A percentile compares a stretch with the other conserved stretches of the same genome.
Evolutionary conservation across 805 yeast genomes (phyloP).

Genomic region (Candida railenensis): DNA sequence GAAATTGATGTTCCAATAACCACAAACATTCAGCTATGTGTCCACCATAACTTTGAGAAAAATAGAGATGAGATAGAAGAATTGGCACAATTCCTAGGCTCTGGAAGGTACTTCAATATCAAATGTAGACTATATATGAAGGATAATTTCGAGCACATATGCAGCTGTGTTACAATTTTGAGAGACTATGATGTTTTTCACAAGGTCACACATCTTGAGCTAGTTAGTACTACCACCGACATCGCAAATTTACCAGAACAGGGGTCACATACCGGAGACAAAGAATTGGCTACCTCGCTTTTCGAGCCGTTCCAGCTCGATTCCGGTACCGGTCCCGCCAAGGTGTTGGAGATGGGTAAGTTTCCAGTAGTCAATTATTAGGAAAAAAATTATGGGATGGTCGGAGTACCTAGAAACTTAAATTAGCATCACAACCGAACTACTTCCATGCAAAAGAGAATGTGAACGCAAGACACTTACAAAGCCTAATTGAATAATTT

Average conservation of each 20-base stretch:
- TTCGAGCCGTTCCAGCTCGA: background rate
- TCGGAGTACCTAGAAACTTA: too few relatives aligned
- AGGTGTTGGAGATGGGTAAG: background rate
- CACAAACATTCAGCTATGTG: slow-evolving; percentile 3
- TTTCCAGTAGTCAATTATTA: background rate
- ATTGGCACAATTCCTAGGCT: background rate
- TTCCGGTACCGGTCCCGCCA: background rate
- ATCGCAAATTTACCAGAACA: background rate
- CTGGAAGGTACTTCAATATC: background rate
- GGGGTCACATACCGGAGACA: background rate
- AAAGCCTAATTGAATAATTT: too few relatives aligned
- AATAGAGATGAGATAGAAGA: background rate
- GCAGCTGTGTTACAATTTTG: slow-evolving; percentile 2
- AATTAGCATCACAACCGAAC: too few relatives aligned
- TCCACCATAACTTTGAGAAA: slow-evolving; percentile 3
- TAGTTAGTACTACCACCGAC: background rate
- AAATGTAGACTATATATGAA: slow-evolving; percentile 2
- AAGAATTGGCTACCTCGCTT: background rate
- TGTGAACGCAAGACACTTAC: too few relatives aligned
- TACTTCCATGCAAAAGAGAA: background rate
- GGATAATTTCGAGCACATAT: slow-evolving; percentile 1
- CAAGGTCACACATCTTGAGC: background rate
- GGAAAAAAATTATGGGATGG: background rate
- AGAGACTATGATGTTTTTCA: background rate
- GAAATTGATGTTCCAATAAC: background rate